Evolutionary conservation across 2,329 filamentous ascomycete species (phyloP), one percentile per base, ranked within the genome.

Genomic region (Aureobasidium sp.): DNA sequence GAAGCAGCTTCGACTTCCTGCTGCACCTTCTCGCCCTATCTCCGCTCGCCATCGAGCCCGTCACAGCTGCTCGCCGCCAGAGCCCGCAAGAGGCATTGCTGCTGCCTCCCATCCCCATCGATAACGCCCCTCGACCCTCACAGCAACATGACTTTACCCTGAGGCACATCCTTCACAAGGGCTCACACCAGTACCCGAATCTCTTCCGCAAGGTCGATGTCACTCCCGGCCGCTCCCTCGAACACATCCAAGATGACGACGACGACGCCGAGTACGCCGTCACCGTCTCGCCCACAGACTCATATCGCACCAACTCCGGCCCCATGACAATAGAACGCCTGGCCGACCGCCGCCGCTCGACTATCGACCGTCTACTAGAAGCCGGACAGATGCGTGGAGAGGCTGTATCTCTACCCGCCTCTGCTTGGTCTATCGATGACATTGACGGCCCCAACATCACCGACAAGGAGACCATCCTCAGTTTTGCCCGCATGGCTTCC

Each of bases 151-250:
- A 66, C 29, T 74, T 74, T 61, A 86, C 82, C 7, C 83, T 99
- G 62, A 87, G 91, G 69, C 93, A 99, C 75, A 87, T 97, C 70
- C 94, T 90, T 76, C 92, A 97, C 73, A 92, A 96, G 76, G 93
- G 93, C 63, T 89, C 90, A 44, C 84, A 93, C 73, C 78, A 83
- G 67, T 84, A 96, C 68, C 92, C 92, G 2, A 76, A 81, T 5
- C 83, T 97, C 17, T 90, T 97, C 74, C 83, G 87, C 63, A 87
- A 85, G 68, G 81, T 88, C 64, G 91, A 97, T 73, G 79, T 97
- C 37, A 47, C 42, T 11, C 34, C 53, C 11, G 53, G 57, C 8
- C 44, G 44, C 20, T 29, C 48, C 20, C 48, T 62, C 45, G 22
- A 27, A 7, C 31, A 48, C 29, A 6, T 59, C 4, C 42, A 59